A percentile compares a stretch with the other conserved stretches of the same genome.
phyloP scores from a whole-genome alignment of 192 early-diverging fungal species.

The Physocladia obscura region DNA sequence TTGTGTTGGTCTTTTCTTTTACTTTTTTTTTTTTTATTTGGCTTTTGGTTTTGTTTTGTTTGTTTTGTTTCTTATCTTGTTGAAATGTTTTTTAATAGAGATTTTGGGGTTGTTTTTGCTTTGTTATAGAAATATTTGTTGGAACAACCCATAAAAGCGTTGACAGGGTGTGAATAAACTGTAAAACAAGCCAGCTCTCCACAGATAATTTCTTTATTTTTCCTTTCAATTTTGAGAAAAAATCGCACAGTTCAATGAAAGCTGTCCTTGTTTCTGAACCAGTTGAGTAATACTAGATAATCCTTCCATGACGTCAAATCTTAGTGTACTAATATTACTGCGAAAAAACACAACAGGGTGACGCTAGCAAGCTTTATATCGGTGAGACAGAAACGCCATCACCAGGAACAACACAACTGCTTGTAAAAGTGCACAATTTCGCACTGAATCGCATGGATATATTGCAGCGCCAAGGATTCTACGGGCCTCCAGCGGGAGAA shows the following conservation, averaged over 20 bases:
- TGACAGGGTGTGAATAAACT: too few species aligned
- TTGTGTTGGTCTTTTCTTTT: background rate
- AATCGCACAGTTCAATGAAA: too few species aligned
- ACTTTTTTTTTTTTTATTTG: slow-evolving; percentile 1
- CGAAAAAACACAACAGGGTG: slow-evolving; percentile 17
- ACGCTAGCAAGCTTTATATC: slow-evolving; percentile 19
- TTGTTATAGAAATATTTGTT: too few species aligned
- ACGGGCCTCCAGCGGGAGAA: slow-evolving; percentile 63
- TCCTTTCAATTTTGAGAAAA: too few species aligned
- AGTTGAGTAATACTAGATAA: background rate
- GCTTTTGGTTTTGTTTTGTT: background rate
- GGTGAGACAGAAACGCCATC: slow-evolving; percentile 14
- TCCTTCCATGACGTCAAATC: too few species aligned
- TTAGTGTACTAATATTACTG: too few species aligned
- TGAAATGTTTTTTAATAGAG: too few species aligned
- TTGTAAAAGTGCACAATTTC: slow-evolving; percentile 29
- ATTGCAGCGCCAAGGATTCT: slow-evolving; percentile 68
- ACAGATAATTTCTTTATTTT: too few species aligned
- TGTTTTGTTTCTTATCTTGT: background rate
- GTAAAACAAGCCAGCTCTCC: too few species aligned
- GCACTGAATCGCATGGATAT: slow-evolving; percentile 79
- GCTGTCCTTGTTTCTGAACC: background rate
- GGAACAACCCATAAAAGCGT: too few species aligned
- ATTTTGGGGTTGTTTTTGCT: too few species aligned
- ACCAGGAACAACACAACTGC: slow-evolving; percentile 24